Conservation (phyloP, 176 grass and related monocot species). For the Oropetium thomaeum region DNA sequence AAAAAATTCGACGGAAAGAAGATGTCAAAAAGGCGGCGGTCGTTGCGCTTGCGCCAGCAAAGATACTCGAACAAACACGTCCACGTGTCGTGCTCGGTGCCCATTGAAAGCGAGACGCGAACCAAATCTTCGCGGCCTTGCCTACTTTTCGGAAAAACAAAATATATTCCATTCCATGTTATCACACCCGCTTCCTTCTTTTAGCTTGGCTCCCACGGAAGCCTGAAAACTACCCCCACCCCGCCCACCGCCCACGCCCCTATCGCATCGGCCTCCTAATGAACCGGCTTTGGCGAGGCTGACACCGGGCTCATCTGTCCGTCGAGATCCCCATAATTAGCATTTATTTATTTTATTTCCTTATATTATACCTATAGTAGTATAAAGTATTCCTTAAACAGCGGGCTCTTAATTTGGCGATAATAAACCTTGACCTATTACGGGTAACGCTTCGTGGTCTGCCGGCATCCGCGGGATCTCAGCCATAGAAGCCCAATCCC, state of each 20-base stretch:
- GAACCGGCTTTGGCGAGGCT: neutral
- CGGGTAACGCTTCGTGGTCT: neutral
- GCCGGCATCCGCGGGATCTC: neutral
- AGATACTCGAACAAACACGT: neutral
- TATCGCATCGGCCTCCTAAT: neutral
- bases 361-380: too few species aligned
- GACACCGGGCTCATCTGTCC: neutral
- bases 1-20: neutral
- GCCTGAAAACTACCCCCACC: conserved; percentile 9
- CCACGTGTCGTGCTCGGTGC: neutral
- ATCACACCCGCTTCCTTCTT: neutral
- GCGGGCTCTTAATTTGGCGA: neutral
- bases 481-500: conserved; percentile 2
- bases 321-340: too few species aligned
- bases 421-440: neutral
- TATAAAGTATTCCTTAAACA: neutral
- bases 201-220: conserved; percentile 30
- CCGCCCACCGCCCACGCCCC: too few species aligned
- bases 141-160: neutral
- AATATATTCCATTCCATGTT: conserved; percentile 23
- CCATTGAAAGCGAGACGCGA: neutral
- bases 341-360: neutral
- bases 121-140: conserved; percentile 11
- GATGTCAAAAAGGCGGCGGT: neutral
- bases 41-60: neutral